These are phyloP conservation scores for Penicillium sp. DNA, from an alignment of 2,329 filamentous ascomycete genomes.

Conservation along the genomic window DNA sequence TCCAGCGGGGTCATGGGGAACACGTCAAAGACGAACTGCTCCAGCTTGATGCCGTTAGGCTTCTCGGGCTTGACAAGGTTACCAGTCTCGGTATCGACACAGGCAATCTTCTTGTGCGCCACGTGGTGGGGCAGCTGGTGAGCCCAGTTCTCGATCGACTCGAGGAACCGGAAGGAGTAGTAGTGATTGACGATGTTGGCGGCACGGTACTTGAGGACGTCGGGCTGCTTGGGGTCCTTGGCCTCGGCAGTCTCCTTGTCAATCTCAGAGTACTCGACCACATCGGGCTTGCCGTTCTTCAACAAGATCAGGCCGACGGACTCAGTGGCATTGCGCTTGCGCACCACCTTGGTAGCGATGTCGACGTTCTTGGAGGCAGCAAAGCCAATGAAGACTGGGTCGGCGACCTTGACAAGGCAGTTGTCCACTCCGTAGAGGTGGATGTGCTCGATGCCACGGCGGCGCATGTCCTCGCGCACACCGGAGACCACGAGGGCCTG, in stretches of 20 bases:
- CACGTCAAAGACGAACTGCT: constrained; percentile 98
- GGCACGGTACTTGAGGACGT: constrained; percentile 89
- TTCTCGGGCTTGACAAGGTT: constrained; percentile 85
- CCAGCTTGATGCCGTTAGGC: constrained; percentile 97
- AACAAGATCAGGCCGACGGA: constrained; percentile 90
- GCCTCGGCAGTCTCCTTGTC: constrained; percentile 85
- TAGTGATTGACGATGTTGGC: constrained; percentile 99
- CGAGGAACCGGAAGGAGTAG: constrained; percentile 91
- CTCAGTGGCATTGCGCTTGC: constrained; percentile 95
- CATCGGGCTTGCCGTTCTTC: constrained; percentile 94
- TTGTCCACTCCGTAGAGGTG: constrained; percentile 99
- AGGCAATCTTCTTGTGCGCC: constrained; percentile 97
- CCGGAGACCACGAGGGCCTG: constrained; percentile 79
- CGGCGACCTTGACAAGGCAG: constrained; percentile 97
- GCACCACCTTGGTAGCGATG: constrained; percentile 98
- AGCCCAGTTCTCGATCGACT: constrained; percentile 83
- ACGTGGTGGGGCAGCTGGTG: constrained; percentile 91
- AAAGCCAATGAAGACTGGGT: constrained; percentile 94
- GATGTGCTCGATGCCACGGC: constrained; percentile 88
- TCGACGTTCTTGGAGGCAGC: constrained; percentile 83
- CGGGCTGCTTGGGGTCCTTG: constrained; percentile 74
- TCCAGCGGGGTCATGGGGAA: constrained; percentile 83
- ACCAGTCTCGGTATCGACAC: constrained; percentile 72
- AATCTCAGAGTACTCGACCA: constrained; percentile 98
- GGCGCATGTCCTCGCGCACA: constrained; percentile 82